Evolutionary conservation across 805 yeast genomes (phyloP), one percentile per base, ranked within the genome.

Genomic region (Spencermartinsiella europaea): DNA sequence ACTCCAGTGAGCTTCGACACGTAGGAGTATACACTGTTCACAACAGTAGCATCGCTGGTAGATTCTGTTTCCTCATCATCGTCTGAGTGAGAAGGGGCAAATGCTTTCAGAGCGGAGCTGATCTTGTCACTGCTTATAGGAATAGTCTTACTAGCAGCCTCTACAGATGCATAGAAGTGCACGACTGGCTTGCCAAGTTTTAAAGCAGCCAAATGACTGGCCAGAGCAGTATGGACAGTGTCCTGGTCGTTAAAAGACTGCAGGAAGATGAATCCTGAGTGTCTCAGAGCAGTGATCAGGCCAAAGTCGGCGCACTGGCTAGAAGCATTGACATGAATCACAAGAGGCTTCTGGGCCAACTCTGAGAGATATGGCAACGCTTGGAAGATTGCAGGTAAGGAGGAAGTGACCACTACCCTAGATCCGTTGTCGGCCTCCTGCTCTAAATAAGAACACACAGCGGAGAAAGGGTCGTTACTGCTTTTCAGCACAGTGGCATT

Each of bases 221-320:
- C 75, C 38, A 77, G 65, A 4, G 85, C 72, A 51, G 77, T 71
- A 43, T 73, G 73, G 38, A 70, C 65, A 7, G 83, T 71, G 51
- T 83, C 87, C 27, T 68, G 61, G 4, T 74, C 62, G 34, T 71
- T 67, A 57, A 77, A 80, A n/a, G 96, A 85, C 46, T 89, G 75
- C 52, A 90, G 64, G 20, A 83, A 71, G 4, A 80, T 75, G 55
- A 73, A 75, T 14, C 80, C 79, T 35, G 83, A 69, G 62, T 86
- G 91, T 60, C 90, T 80, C 55, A 85, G 70, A 5, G 87, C 75
- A n/a, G 91, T 71, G 21, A 87, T 75, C 14, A 77, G 68, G 21
- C 85, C 79, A 65, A 72, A 86, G 62, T 89, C 96, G 51, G 74
- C 73, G 45, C 33, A n/a, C 19, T 21, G 27, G 3, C 33, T 14